phyloP scores from a whole-genome alignment of 2,329 filamentous ascomycete genomes.

The Canariomyces notabilis region DNA sequence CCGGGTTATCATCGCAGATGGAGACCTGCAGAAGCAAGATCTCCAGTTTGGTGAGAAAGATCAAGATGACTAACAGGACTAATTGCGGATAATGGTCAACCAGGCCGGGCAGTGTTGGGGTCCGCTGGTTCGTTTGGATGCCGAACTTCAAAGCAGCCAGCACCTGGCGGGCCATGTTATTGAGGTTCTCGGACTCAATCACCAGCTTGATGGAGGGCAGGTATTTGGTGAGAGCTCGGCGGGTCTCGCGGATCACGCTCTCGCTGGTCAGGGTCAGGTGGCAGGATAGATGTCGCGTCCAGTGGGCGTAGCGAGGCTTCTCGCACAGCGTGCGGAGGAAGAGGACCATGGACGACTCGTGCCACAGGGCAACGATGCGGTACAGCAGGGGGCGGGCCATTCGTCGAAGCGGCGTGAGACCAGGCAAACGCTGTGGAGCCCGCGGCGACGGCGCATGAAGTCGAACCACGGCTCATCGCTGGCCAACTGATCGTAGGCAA shows the following conservation, averaged over 20 bases:
- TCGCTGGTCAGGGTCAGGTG: constrained; percentile 24
- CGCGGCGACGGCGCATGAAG: constrained; percentile 23
- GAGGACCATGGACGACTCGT: constrained; percentile 22
- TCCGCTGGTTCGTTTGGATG: not conserved
- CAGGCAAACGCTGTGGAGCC: constrained; percentile 22
- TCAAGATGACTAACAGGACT: constrained; percentile 20
- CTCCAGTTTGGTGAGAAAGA: constrained; percentile 19
- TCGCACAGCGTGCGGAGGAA: constrained; percentile 25
- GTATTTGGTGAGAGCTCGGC: constrained; percentile 13
- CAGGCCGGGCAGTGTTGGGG: not conserved
- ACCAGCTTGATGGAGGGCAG: constrained; percentile 13
- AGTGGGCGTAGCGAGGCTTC: constrained; percentile 16
- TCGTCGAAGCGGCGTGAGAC: constrained; percentile 18
- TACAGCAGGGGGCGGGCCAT: constrained; percentile 24
- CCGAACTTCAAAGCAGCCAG: not conserved
- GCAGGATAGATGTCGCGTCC: constrained; percentile 23
- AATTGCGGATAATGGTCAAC: constrained; percentile 21
- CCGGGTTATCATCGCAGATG: constrained; percentile 21
- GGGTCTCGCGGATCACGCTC: constrained; percentile 19
- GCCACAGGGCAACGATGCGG: constrained; percentile 19
- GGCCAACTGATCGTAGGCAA: constrained; percentile 24
- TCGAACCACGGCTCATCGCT: constrained; percentile 26
- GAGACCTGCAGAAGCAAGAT: constrained; percentile 25
- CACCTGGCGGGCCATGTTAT: not conserved
- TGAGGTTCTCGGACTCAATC: not conserved